phyloP scores from a whole-genome alignment of 2,329 filamentous ascomycete species.

The Falciphora oryzae region DNA sequence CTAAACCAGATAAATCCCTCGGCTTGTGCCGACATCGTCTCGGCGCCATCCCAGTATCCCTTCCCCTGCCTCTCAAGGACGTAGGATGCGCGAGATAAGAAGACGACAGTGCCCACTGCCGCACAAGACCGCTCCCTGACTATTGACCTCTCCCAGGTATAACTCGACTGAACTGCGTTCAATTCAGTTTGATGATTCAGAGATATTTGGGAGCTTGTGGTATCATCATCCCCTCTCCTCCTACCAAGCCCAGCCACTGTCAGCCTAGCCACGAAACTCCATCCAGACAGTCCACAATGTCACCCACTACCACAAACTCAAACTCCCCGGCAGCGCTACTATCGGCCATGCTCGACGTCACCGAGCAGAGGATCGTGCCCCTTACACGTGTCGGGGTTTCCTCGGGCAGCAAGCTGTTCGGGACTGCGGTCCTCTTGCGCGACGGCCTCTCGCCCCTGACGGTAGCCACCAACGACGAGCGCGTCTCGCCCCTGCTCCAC shows the following conservation, averaged over 20 bases:
- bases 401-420: slow-evolving; percentile 51
- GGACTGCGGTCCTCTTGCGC: slow-evolving; percentile 46
- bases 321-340: slow-evolving; percentile 29
- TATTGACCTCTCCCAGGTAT: too few species aligned
- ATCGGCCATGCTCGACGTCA: slow-evolving; percentile 32
- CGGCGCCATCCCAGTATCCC: slow-evolving; percentile 5
- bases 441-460: slow-evolving; percentile 36
- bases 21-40: slow-evolving; percentile 8
- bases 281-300: not conserved
- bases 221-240: too few species aligned
- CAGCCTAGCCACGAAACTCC: not conserved
- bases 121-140: not conserved
- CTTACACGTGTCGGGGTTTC: slow-evolving; percentile 43
- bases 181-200: too few species aligned
- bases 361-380: slow-evolving; percentile 43
- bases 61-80: not conserved
- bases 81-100: not conserved
- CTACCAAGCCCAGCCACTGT: too few species aligned
- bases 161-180: too few species aligned
- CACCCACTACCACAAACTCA: slow-evolving; percentile 13
- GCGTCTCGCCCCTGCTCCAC: slow-evolving; percentile 47
- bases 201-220: too few species aligned
- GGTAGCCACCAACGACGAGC: slow-evolving; percentile 51
- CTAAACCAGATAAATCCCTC: not conserved
- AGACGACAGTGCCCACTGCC: not conserved